Evolutionary conservation across 148 eudicot species (phyloP), one percentile per base, ranked within the genome.

Genomic region (Spergularia marina): DNA sequence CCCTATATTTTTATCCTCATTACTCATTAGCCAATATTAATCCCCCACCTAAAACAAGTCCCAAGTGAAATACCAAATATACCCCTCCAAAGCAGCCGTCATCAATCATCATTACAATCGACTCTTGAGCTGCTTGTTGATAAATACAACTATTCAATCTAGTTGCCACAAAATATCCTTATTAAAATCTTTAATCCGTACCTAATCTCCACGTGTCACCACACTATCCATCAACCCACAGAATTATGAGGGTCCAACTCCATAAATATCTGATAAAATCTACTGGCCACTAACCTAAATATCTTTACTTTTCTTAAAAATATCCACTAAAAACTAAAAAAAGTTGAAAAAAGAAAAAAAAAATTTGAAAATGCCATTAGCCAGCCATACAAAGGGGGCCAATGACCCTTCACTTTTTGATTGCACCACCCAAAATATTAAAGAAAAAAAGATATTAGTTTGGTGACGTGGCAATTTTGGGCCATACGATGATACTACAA

Each of bases 391-490:
- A 39, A 30, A 53, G 61, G 18, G 68, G 57, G 68, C 82, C 74
- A 73, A 79, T 74, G 60, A 67, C 47, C 40, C 51, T 36, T 74
- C 36, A 58, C 77, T 53, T 73, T 73, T 59, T 74, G 68, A 79
- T 79, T 68, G 39, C 40, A n/a, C 53, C 78, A 23, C 23, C 60
- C 53, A 12, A 74, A 15, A 49, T 51, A 12, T 23, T 20, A 3
- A 6, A 39, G 11, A 44, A 67, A 76, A 18, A 18, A 34, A 17
- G 56, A 53, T 7, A 8, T 30, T 30, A 47, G 65, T 18, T 67
- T 53, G 4, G 7, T 75, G 76, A 80, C 79, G 82, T 80, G 78
- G 71, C 76, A 11, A 75, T 55, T 80, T 53, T 80, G 54, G 57
- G 75, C 83, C 83, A 70, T 41, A 69, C 73, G 59, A 58, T 41